Evolutionary conservation across 345 rosid species (phyloP).

Genomic region (Camelina sativa): DNA sequence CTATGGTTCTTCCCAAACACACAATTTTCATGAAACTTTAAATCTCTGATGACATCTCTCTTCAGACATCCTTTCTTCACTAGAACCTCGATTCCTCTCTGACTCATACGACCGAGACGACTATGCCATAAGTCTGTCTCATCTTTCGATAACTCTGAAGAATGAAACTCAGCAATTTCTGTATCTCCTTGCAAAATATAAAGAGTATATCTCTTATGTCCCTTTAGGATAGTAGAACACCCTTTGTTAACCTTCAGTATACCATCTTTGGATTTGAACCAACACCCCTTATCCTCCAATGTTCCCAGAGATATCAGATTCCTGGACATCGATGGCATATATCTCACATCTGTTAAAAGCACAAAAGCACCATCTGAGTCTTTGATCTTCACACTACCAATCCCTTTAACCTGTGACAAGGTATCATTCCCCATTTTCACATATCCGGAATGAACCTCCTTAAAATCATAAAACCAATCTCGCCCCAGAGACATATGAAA

Average conservation of each 20-base stretch:
- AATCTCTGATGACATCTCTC: too few relatives aligned
- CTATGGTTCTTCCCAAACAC: too few relatives aligned
- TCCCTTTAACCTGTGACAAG: too few relatives aligned
- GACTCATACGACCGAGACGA: too few relatives aligned
- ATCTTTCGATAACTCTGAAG: accelerated
- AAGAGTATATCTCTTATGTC: not conserved
- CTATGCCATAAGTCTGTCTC: too few relatives aligned
- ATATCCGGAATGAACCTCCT: not conserved
- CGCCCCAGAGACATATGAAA: not conserved
- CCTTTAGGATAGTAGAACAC: not conserved
- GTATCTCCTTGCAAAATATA: not conserved
- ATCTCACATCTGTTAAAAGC: too few relatives aligned
- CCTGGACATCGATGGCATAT: too few relatives aligned
- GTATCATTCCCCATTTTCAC: not conserved
- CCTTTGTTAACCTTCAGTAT: not conserved
- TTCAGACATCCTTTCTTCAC: not conserved
- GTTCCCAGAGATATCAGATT: not conserved
- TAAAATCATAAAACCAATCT: not conserved
- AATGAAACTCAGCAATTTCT: not conserved
- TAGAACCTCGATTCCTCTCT: too few relatives aligned
- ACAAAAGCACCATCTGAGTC: too few relatives aligned
- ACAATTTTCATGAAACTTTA: too few relatives aligned
- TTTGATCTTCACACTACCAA: too few relatives aligned
- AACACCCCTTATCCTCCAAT: not conserved
- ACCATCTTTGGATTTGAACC: not conserved